These are phyloP conservation scores for Aspergillus egyptiacus DNA, from an alignment of 495 filamentous ascomycete species.

Conservation along the genomic window DNA sequence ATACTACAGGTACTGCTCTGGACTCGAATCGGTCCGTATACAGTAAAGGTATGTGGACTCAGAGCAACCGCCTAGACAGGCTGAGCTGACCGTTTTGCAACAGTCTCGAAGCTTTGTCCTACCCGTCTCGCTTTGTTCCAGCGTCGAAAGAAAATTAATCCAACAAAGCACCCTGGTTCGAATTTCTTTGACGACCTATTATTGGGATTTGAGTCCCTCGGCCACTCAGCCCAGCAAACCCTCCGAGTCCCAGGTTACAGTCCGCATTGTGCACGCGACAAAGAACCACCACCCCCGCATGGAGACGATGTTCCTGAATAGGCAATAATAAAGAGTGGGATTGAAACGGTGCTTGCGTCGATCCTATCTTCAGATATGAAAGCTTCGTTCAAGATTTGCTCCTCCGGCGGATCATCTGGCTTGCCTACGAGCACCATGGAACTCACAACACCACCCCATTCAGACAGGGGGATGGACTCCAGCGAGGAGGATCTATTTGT, in stretches of 20 bases:
- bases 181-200: background rate
- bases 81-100: too few relatives aligned
- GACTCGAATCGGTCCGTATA: too few relatives aligned
- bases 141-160: background rate
- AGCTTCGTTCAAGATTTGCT: background rate
- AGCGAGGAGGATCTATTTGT: constrained; percentile 23
- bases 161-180: background rate
- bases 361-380: background rate
- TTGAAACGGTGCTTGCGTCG: too few relatives aligned
- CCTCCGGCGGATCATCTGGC: background rate
- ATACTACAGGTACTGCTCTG: too few relatives aligned
- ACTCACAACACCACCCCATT: background rate
- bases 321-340: background rate
- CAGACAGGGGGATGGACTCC: background rate
- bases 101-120: background rate
- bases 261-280: background rate
- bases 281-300: background rate
- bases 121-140: background rate
- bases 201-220: background rate
- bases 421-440: background rate
- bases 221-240: background rate
- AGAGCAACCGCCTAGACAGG: background rate
- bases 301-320: background rate
- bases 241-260: background rate
- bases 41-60: background rate